A percentile compares a stretch with the other conserved stretches of the same genome.
phyloP scores from a whole-genome alignment of 78 protist species.

The Dictyostelium capitatum region DNA sequence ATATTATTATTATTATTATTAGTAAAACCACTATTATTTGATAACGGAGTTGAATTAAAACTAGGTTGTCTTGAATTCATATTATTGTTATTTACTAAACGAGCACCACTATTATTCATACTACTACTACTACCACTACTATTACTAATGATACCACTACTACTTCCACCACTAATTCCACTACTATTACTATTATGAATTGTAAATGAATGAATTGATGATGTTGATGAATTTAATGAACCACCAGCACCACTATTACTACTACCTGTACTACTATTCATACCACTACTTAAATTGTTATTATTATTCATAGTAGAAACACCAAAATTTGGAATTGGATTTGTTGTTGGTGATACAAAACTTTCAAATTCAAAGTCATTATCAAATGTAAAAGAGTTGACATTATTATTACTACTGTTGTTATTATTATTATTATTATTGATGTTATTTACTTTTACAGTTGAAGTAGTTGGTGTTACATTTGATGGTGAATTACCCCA shows the following conservation, averaged over 20 bases:
- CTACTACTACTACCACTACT: neutral
- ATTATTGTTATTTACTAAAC: neutral
- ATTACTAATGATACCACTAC: too few relatives aligned
- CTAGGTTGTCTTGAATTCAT: neutral
- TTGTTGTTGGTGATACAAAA: slow-evolving; percentile 28
- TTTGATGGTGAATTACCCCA: neutral
- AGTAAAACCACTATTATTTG: neutral
- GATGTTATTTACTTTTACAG: neutral
- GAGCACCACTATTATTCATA: neutral
- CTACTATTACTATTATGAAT: neutral
- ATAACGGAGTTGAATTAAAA: slow-evolving; percentile 7
- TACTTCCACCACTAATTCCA: neutral
- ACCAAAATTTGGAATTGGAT: slow-evolving; percentile 9
- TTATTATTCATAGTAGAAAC: neutral
- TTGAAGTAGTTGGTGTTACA: neutral
- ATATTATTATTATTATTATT: neutral
- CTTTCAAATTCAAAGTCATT: neutral
- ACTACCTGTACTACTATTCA: neutral
- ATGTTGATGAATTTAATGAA: slow-evolving; percentile 20
- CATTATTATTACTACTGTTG: neutral
- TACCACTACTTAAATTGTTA: neutral
- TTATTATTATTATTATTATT: neutral
- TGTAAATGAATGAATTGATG: neutral
- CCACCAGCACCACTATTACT: neutral
- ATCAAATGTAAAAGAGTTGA: neutral